These are phyloP conservation scores for Tricladium varicosporioides DNA, from an alignment of 2,329 filamentous ascomycete genomes.

Conservation along the genomic window DNA sequence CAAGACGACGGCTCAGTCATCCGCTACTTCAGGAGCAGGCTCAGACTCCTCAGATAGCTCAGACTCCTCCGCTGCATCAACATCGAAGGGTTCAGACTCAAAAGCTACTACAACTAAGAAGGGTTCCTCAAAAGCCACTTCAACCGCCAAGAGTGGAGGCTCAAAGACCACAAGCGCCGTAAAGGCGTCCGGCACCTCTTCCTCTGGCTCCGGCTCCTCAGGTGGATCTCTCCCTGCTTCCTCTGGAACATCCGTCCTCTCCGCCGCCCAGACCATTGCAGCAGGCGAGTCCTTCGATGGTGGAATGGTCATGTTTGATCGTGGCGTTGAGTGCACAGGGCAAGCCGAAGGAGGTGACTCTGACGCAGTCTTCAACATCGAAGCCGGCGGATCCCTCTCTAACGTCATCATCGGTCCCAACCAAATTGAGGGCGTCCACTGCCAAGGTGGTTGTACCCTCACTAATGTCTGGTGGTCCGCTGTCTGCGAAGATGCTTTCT, in stretches of 20 bases:
- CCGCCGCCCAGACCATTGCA: conserved; percentile 43
- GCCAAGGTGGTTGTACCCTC: conserved; percentile 27
- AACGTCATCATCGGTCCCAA: conserved; percentile 37
- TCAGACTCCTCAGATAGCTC: too few species aligned
- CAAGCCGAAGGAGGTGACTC: conserved; percentile 41
- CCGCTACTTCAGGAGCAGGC: not conserved
- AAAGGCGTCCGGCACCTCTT: conserved; percentile 2
- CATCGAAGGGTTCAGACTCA: not conserved
- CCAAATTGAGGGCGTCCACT: conserved; percentile 34
- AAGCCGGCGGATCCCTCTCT: conserved; percentile 33
- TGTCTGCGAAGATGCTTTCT: conserved; percentile 29
- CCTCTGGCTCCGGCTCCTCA: conserved; percentile 35
- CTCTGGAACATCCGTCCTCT: conserved; percentile 40
- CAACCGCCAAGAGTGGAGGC: not conserved
- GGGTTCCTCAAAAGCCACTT: not conserved
- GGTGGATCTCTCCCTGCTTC: conserved; percentile 24
- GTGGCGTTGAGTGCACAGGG: conserved; percentile 40
- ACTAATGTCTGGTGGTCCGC: conserved; percentile 29
- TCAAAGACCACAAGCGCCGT: not conserved
- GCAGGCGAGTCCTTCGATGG: conserved; percentile 46
- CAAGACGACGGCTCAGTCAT: not conserved
- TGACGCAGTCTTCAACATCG: conserved; percentile 35
- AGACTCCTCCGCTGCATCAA: too few species aligned
- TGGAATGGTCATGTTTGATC: conserved; percentile 43
- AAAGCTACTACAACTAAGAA: not conserved